phyloP scores from a whole-genome alignment of 257 asterid genomes.

The Verbascum thapsus region DNA sequence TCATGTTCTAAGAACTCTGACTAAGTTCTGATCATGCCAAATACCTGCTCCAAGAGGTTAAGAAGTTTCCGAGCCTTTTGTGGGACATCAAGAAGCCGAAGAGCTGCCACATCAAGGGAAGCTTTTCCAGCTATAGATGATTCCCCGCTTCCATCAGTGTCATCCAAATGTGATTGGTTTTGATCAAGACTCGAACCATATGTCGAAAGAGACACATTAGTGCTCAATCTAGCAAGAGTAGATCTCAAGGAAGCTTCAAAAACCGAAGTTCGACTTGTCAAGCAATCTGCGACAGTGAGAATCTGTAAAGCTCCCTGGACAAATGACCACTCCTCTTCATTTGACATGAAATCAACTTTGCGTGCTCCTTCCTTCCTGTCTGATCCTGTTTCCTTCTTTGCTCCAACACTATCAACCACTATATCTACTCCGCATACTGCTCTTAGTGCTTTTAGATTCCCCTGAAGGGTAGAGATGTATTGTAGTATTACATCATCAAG shows the following conservation, averaged over 20 bases:
- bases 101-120: slow-evolving; percentile 86
- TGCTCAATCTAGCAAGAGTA: slow-evolving; percentile 90
- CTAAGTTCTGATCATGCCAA: neutral
- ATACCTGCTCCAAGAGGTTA: slow-evolving; percentile 93
- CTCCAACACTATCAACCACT: slow-evolving; percentile 45
- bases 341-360: slow-evolving; percentile 70
- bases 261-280: slow-evolving; percentile 90
- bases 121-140: slow-evolving; percentile 81
- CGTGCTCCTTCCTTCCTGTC: slow-evolving; percentile 77
- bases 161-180: slow-evolving; percentile 54
- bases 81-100: slow-evolving; percentile 78
- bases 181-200: slow-evolving; percentile 67
- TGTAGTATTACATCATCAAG: slow-evolving; percentile 85
- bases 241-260: slow-evolving; percentile 97
- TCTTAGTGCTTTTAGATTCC: slow-evolving; percentile 81
- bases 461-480: slow-evolving; percentile 87
- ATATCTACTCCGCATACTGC: slow-evolving; percentile 83
- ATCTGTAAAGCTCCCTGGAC: slow-evolving; percentile 98
- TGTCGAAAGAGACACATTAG: slow-evolving; percentile 67
- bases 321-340: slow-evolving; percentile 97
- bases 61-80: slow-evolving; percentile 90
- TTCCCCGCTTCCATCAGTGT: slow-evolving; percentile 63
- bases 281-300: slow-evolving; percentile 88
- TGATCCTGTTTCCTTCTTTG: slow-evolving; percentile 73
- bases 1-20: neutral